phyloP scores from a whole-genome alignment of 768 basidiomycete species.

The Pisolithus sp. region DNA sequence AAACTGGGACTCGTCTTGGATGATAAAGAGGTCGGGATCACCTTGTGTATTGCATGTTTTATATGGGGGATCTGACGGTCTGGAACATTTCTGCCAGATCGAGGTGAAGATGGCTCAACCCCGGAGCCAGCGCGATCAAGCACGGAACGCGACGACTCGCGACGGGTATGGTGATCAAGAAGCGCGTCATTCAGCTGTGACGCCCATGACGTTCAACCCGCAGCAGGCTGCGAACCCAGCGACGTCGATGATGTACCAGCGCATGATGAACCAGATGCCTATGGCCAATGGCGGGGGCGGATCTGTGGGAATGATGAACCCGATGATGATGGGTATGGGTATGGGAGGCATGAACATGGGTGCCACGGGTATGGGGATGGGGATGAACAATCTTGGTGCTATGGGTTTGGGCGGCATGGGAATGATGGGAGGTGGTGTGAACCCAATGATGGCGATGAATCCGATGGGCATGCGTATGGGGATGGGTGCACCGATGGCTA shows the following conservation, averaged over 20 bases:
- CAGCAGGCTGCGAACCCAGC: conserved; percentile 34
- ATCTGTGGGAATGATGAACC: conserved; percentile 46
- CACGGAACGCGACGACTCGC: conserved; percentile 27
- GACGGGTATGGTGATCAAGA: conserved; percentile 31
- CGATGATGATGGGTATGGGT: conserved; percentile 43
- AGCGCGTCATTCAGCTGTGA: conserved; percentile 29
- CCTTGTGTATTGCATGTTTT: background rate
- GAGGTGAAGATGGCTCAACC: conserved; percentile 82
- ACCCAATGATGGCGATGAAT: conserved; percentile 15
- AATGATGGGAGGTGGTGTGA: conserved; percentile 14
- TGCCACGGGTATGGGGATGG: conserved; percentile 25
- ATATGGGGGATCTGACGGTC: background rate
- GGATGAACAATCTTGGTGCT: conserved; percentile 13
- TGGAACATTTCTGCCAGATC: conserved; percentile 39
- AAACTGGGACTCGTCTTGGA: conserved; percentile 65
- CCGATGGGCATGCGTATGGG: conserved; percentile 18
- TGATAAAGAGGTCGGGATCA: conserved; percentile 59
- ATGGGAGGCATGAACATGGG: conserved; percentile 40
- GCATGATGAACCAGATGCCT: conserved; percentile 34
- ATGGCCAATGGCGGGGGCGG: conserved; percentile 37
- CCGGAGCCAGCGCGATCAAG: conserved; percentile 54
- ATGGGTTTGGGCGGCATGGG: conserved; percentile 27
- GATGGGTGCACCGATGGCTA: conserved; percentile 27
- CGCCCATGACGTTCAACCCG: conserved; percentile 25
- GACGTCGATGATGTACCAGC: conserved; percentile 28